Evolutionary conservation across 352 stramenopile species (phyloP).

Genomic region (Hyphochytrium catenoides): DNA sequence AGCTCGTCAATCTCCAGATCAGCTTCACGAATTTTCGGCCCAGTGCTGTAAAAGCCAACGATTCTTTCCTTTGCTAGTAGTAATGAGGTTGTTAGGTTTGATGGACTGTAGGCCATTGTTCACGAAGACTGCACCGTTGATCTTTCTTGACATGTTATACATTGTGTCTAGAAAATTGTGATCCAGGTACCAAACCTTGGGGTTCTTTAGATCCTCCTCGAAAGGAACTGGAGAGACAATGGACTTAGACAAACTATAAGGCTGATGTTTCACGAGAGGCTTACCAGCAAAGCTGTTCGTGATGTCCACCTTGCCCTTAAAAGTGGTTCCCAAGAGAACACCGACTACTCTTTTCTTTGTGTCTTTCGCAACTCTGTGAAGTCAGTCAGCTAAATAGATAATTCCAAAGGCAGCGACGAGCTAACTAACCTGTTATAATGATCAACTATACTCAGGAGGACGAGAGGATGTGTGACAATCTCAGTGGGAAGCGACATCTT

Average conservation of each 20-base stretch:
- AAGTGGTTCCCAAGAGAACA: constrained; percentile 84
- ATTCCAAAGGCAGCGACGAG: too few relatives aligned
- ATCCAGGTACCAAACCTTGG: constrained; percentile 96
- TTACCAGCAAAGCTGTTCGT: constrained; percentile 77
- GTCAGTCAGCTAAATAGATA: too few relatives aligned
- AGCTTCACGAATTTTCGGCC: constrained; percentile 82
- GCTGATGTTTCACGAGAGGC: not conserved
- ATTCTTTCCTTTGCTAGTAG: constrained; percentile 80
- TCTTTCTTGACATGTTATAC: constrained; percentile 84
- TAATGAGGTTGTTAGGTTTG: too few relatives aligned
- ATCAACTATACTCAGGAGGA: constrained; percentile 94
- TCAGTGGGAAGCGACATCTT: constrained; percentile 63
- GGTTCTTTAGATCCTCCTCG: constrained; percentile 93
- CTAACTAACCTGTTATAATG: constrained; percentile 99
- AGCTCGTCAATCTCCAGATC: constrained; percentile 85
- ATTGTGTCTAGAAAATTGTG: constrained; percentile 99
- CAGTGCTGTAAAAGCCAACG: constrained; percentile 96
- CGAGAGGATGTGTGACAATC: constrained; percentile 94
- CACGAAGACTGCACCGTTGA: constrained; percentile 32
- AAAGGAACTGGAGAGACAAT: constrained; percentile 84
- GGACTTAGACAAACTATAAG: constrained; percentile 22
- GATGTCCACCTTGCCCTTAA: constrained; percentile 78
- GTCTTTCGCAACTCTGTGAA: constrained; percentile 88
- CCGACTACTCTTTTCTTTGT: constrained; percentile 96
- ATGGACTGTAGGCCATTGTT: not conserved